Percentiles rank a stretch among this genome's conserved stretches.
phyloP scores from a whole-genome alignment of 2,329 filamentous ascomycete genomes.

The Colletotrichum lindemuthianum region DNA sequence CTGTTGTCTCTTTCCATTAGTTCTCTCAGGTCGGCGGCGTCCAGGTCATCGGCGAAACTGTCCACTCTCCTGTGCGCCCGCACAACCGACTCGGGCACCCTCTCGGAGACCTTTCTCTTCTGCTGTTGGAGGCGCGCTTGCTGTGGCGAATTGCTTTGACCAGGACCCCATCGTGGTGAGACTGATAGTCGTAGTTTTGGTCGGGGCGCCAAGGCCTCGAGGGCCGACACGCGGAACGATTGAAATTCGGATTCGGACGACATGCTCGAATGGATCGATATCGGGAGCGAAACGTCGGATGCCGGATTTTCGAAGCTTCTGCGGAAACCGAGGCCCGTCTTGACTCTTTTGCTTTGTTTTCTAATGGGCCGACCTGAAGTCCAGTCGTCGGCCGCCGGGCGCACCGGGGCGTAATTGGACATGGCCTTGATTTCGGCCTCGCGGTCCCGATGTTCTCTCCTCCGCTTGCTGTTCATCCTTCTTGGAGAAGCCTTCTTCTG shows the following conservation, averaged over 20 bases:
- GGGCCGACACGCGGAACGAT: constrained; percentile 81
- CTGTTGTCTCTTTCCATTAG: constrained; percentile 90
- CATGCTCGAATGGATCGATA: constrained; percentile 80
- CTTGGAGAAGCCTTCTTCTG: constrained; percentile 63
- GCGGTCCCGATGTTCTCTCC: constrained; percentile 77
- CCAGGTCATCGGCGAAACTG: constrained; percentile 84
- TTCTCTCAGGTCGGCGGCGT: constrained; percentile 84
- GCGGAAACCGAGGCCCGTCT: constrained; percentile 58
- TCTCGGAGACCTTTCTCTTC: constrained; percentile 61
- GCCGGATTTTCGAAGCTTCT: constrained; percentile 68
- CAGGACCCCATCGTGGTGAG: constrained; percentile 66
- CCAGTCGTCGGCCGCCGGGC: constrained; percentile 68
- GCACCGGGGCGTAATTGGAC: constrained; percentile 74
- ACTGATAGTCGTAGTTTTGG: constrained; percentile 83
- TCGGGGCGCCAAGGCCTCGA: constrained; percentile 85
- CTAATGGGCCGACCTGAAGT: constrained; percentile 68
- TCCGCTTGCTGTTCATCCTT: constrained; percentile 80
- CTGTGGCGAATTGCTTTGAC: constrained; percentile 54
- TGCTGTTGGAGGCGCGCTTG: constrained; percentile 53
- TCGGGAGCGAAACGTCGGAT: constrained; percentile 80
- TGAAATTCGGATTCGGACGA: constrained; percentile 79
- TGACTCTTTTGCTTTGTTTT: constrained; percentile 73
- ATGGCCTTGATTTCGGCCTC: constrained; percentile 91
- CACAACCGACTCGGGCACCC: constrained; percentile 66
- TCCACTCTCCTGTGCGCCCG: constrained; percentile 72